phyloP scores from a whole-genome alignment of 1,284 basidiomycete genomes.

The Apiotrichum domesticum region DNA sequence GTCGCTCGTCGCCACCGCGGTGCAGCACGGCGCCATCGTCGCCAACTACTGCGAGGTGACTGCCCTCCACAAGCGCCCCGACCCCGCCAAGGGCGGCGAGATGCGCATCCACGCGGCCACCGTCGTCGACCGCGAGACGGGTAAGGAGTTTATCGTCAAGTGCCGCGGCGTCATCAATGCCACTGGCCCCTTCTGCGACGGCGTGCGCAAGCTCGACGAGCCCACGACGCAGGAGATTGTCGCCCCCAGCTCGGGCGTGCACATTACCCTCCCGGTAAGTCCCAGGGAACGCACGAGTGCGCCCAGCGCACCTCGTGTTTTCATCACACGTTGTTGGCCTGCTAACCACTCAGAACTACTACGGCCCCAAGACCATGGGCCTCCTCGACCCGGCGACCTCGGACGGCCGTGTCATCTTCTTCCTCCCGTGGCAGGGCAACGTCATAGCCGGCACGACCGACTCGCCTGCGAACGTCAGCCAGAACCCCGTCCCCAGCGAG shows the following conservation, averaged over 20 bases:
- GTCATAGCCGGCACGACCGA: conserved; percentile 98
- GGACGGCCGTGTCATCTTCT: conserved; percentile 97
- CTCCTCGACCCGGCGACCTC: conserved; percentile 91
- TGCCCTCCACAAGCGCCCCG: conserved; percentile 61
- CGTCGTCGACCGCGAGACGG: conserved; percentile 72
- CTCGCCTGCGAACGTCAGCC: conserved; percentile 67
- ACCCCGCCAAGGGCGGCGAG: conserved; percentile 50
- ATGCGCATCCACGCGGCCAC: conserved; percentile 67
- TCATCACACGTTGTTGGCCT: background rate
- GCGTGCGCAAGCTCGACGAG: conserved; percentile 78
- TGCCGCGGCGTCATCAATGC: conserved; percentile 95
- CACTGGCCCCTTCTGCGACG: conserved; percentile 89
- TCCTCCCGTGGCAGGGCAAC: conserved; percentile 97
- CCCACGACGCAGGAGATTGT: conserved; percentile 79
- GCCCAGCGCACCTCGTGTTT: background rate
- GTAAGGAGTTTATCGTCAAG: conserved; percentile 69
- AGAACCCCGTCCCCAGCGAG: conserved; percentile 78
- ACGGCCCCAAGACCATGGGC: conserved; percentile 91
- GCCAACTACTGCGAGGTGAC: conserved; percentile 89
- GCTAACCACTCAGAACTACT: conserved; percentile 63
- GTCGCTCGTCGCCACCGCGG: conserved; percentile 86
- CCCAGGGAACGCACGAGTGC: no score
- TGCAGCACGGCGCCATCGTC: conserved; percentile 82
- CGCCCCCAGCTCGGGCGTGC: conserved; percentile 84
- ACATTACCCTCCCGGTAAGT: conserved; percentile 77